phyloP scores from a whole-genome alignment of 1,284 basidiomycete species.

The Cystobasidium sp. region DNA sequence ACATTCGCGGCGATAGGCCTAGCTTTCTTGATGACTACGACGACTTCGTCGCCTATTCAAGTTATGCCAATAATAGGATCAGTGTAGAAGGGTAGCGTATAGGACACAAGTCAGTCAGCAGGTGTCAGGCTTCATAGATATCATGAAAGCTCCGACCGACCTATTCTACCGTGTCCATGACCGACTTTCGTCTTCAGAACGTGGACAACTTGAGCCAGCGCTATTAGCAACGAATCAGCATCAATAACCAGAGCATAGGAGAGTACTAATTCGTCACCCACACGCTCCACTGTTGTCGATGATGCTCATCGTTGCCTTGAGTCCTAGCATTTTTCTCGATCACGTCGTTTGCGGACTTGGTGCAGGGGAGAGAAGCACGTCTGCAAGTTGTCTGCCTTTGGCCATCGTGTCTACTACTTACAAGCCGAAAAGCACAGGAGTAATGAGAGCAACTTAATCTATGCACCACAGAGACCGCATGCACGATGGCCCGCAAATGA shows the following conservation, averaged over 20 bases:
- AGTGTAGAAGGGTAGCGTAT: too few species aligned
- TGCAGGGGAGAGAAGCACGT: not conserved
- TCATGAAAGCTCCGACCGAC: slow-evolving; percentile 55
- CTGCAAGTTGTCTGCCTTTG: too few species aligned
- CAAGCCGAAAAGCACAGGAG: too few species aligned
- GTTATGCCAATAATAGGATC: too few species aligned
- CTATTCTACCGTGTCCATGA: slow-evolving; percentile 70
- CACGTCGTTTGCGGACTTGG: slow-evolving; percentile 1
- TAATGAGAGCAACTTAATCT: too few species aligned
- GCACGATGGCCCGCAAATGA: too few species aligned
- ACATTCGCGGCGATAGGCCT: slow-evolving; percentile 68
- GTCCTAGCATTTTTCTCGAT: slow-evolving; percentile 74
- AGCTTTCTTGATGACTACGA: slow-evolving; percentile 92
- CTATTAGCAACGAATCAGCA: slow-evolving; percentile 3
- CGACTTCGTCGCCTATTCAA: slow-evolving; percentile 85
- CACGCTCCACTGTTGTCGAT: slow-evolving; percentile 44
- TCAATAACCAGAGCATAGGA: not conserved
- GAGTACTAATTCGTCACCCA: not conserved
- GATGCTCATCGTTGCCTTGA: slow-evolving; percentile 85
- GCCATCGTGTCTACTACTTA: too few species aligned
- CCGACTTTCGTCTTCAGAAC: slow-evolving; percentile 90
- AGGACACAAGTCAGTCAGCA: not conserved
- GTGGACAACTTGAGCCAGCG: slow-evolving; percentile 95
- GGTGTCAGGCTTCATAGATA: not conserved
- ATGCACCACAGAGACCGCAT: too few species aligned